Evolutionary conservation across 2,329 filamentous ascomycete species (phyloP).

Genomic region (Botrytis hyacinthi): DNA sequence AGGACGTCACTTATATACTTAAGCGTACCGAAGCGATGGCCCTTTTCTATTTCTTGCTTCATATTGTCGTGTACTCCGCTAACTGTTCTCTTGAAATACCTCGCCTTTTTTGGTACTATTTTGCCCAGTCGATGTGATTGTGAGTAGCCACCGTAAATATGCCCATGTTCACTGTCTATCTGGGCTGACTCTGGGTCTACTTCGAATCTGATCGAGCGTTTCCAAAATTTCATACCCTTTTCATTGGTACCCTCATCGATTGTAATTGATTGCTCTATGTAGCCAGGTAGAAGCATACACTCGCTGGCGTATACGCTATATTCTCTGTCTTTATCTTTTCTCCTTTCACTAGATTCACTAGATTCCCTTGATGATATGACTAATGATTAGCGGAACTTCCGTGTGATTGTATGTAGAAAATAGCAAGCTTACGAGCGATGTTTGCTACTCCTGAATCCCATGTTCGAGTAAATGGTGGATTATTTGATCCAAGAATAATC

Average conservation of each 20-base stretch:
- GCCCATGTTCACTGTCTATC: neutral
- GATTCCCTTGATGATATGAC: neutral
- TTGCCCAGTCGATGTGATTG: constrained; percentile 1
- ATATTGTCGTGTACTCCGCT: neutral
- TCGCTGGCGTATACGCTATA: constrained; percentile 1
- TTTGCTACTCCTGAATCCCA: neutral
- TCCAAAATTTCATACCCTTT: neutral
- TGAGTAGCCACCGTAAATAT: neutral
- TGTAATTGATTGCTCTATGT: neutral
- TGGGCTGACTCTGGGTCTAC: neutral
- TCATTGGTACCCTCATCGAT: neutral
- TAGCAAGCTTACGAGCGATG: neutral
- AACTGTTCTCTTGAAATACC: neutral
- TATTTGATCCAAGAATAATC: neutral
- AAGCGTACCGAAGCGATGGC: neutral
- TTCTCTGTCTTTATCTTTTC: neutral
- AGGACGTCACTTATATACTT: neutral
- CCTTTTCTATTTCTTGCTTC: neutral
- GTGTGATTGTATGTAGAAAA: neutral
- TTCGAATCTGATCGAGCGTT: neutral
- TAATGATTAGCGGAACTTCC: neutral
- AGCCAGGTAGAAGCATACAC: neutral
- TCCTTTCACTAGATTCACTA: too few relatives aligned
- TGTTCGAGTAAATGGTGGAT: neutral
- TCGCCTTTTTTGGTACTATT: neutral